phyloP scores from a whole-genome alignment of 2,329 filamentous ascomycete species.

The Alternaria sp. region DNA sequence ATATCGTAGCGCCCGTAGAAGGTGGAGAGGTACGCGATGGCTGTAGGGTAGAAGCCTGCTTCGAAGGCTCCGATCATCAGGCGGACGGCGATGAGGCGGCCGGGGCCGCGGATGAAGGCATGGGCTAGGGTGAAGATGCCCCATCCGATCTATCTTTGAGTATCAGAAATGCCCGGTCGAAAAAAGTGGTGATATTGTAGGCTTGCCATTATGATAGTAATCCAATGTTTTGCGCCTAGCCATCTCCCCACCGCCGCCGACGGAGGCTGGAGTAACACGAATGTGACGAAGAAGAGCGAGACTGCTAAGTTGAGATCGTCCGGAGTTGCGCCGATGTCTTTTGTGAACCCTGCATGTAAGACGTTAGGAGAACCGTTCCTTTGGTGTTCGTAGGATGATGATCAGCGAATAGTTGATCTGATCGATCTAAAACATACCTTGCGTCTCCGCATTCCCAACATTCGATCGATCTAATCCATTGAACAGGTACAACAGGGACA shows the following conservation, averaged over 20 bases:
- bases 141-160: constrained; percentile 26
- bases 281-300: constrained; percentile 34
- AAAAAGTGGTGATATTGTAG: neutral
- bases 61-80: constrained; percentile 54
- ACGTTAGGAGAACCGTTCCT: neutral
- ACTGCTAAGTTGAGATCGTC: constrained; percentile 33
- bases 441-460: constrained; percentile 35
- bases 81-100: constrained; percentile 27
- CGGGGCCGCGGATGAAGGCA: constrained; percentile 25
- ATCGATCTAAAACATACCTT: constrained; percentile 17
- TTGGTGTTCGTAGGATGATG: neutral
- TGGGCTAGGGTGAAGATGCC: constrained; percentile 31
- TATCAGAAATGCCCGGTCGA: neutral
- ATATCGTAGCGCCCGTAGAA: constrained; percentile 56
- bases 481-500: constrained; percentile 30
- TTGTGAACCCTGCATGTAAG: constrained; percentile 23
- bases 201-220: constrained; percentile 25
- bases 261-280: constrained; percentile 30
- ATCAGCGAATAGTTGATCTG: neutral
- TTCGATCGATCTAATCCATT: constrained; percentile 34
- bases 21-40: constrained; percentile 60
- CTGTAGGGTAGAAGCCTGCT: constrained; percentile 62
- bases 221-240: constrained; percentile 29
- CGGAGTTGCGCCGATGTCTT: constrained; percentile 26
- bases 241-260: constrained; percentile 29